Percentiles rank a stretch among this genome's conserved stretches.
Conservation (phyloP, 495 filamentous ascomycete genomes). For the Polyplosphaeria fusca region DNA sequence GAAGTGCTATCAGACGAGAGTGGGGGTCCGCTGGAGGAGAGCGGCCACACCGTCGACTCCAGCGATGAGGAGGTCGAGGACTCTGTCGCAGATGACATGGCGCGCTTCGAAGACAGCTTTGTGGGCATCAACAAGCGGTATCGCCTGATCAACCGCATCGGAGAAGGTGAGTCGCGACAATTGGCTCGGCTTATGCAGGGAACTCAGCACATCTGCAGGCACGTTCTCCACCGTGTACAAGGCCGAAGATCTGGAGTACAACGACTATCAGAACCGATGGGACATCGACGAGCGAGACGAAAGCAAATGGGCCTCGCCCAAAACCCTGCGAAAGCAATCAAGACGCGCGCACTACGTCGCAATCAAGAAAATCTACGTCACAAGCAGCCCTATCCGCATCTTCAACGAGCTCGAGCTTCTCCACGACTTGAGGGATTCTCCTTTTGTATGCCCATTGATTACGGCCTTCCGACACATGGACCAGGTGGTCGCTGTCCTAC, state of each 20-base stretch:
- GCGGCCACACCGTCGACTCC: constrained; percentile 37
- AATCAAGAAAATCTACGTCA: constrained; percentile 99
- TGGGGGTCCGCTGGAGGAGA: constrained; percentile 42
- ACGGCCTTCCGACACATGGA: constrained; percentile 92
- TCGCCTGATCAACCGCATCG: constrained; percentile 92
- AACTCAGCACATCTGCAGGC: constrained; percentile 49
- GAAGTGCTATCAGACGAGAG: constrained; percentile 47
- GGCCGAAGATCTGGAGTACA: constrained; percentile 89
- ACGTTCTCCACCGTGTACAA: constrained; percentile 99
- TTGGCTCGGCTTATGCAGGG: constrained; percentile 21
- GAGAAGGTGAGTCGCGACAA: constrained; percentile 66
- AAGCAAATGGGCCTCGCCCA: constrained; percentile 60
- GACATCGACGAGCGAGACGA: constrained; percentile 66
- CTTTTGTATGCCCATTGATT: constrained; percentile 87
- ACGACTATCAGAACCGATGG: constrained; percentile 82
- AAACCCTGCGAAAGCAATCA: constrained; percentile 38
- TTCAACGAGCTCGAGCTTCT: constrained; percentile 96
- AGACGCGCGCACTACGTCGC: constrained; percentile 63
- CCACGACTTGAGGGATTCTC: constrained; percentile 79
- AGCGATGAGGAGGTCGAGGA: constrained; percentile 61
- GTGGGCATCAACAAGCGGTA: constrained; percentile 77
- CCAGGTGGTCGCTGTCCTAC: constrained; percentile 90
- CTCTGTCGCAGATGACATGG: constrained; percentile 78
- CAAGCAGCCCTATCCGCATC: constrained; percentile 85
- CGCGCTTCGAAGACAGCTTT: constrained; percentile 74